phyloP scores from a whole-genome alignment of 306 rosid genomes.

The Quillaja saponaria region DNA sequence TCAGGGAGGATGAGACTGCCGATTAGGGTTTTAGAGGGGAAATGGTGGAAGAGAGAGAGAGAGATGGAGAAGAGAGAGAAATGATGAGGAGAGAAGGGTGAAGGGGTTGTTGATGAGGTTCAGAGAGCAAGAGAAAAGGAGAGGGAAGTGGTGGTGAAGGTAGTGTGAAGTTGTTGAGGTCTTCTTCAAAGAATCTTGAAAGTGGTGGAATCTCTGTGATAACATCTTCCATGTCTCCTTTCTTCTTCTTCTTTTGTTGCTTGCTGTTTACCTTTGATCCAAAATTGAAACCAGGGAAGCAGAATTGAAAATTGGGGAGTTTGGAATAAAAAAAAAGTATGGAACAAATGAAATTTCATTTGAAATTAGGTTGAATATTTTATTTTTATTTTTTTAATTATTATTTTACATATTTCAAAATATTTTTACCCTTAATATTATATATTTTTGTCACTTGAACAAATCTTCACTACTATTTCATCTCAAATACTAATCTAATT shows the following conservation, averaged over 20 bases:
- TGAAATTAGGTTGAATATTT: too few species aligned
- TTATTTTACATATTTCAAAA: too few species aligned
- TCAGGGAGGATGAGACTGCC: constrained; percentile 78
- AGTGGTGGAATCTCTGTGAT: constrained; percentile 82
- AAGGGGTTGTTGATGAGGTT: constrained; percentile 40
- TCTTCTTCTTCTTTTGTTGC: background rate
- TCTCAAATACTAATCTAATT: too few species aligned
- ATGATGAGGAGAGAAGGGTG: constrained; percentile 69
- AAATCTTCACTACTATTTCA: too few species aligned
- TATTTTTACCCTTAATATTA: too few species aligned
- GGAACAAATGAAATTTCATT: too few species aligned
- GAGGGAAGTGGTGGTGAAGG: constrained; percentile 63
- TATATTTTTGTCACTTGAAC: too few species aligned
- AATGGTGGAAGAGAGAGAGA: constrained; percentile 52
- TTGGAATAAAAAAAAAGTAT: too few species aligned
- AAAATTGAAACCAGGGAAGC: too few species aligned
- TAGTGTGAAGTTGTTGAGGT: constrained; percentile 67
- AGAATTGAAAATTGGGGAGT: too few species aligned
- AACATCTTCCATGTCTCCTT: constrained; percentile 66
- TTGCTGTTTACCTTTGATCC: background rate
- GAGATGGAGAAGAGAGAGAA: constrained; percentile 64
- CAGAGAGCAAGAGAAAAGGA: constrained; percentile 60
- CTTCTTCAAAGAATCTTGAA: constrained; percentile 75
- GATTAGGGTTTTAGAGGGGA: constrained; percentile 38
- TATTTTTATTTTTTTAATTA: too few species aligned